phyloP scores from a whole-genome alignment of 1,284 basidiomycete genomes.

The Cryptococcus amylolentus region DNA sequence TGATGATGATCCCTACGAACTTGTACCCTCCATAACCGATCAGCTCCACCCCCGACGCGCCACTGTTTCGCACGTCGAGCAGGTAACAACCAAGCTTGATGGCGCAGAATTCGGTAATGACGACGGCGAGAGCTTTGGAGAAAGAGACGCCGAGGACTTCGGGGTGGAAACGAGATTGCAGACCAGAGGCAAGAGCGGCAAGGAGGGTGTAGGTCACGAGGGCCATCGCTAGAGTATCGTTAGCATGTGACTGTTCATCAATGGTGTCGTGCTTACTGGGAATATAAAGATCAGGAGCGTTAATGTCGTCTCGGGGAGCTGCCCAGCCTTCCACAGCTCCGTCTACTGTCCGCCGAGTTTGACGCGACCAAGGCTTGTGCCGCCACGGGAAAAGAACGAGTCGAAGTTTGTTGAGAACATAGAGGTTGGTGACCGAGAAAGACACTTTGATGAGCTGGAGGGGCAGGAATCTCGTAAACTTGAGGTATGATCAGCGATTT shows the following conservation, averaged over 20 bases:
- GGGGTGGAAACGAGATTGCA: constrained; percentile 81
- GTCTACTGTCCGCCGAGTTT: constrained; percentile 53
- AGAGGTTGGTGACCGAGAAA: constrained; percentile 95
- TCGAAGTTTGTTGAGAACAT: constrained; percentile 85
- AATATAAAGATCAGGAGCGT: constrained; percentile 94
- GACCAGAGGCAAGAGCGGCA: constrained; percentile 76
- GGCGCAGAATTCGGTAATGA: constrained; percentile 79
- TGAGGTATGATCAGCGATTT: constrained; percentile 1
- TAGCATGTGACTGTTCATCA: not conserved
- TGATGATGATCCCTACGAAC: constrained; percentile 69
- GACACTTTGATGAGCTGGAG: constrained; percentile 79
- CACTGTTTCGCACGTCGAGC: constrained; percentile 71
- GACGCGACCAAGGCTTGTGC: constrained; percentile 76
- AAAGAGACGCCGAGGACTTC: constrained; percentile 83
- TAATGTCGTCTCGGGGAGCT: constrained; percentile 88
- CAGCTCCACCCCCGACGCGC: constrained; percentile 62
- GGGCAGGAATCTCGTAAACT: constrained; percentile 76
- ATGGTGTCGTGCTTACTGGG: constrained; percentile 62
- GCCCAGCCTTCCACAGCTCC: constrained; percentile 70
- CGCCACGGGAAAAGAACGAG: constrained; percentile 95
- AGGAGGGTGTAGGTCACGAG: constrained; percentile 93
- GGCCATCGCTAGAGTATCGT: constrained; percentile 71
- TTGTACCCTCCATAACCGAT: constrained; percentile 89
- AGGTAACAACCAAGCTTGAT: constrained; percentile 90
- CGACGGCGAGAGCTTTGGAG: constrained; percentile 73